A percentile compares a stretch with the other conserved stretches of the same genome.
phyloP scores from a whole-genome alignment of 768 basidiomycete species.

The Xanthoconium stramineum region DNA sequence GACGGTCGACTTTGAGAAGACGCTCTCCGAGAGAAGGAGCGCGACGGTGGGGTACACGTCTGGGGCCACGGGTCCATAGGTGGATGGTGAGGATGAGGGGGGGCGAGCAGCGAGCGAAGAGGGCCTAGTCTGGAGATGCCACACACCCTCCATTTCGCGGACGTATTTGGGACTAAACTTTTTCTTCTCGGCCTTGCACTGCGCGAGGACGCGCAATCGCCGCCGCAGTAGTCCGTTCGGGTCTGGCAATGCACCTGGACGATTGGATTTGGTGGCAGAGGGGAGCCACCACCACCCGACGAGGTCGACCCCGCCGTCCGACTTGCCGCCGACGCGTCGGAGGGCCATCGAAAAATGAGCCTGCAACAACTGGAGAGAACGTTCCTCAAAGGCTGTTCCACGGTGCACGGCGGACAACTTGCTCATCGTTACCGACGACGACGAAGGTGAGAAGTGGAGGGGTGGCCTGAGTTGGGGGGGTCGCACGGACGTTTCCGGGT shows the following conservation, averaged over 20 bases:
- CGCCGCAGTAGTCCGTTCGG: slow-evolving; percentile 31
- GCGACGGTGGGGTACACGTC: slow-evolving; percentile 44
- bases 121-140: slow-evolving; percentile 36
- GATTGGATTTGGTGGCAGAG: neutral
- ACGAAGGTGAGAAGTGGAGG: neutral
- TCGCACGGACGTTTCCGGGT: slow-evolving; percentile 7
- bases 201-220: slow-evolving; percentile 73
- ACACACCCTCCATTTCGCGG: slow-evolving; percentile 89
- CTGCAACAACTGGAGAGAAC: slow-evolving; percentile 59
- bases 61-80: neutral
- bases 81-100: neutral
- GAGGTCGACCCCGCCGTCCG: slow-evolving; percentile 89
- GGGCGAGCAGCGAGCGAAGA: neutral
- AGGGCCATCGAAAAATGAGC: slow-evolving; percentile 76
- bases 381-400: slow-evolving; percentile 73
- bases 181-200: slow-evolving; percentile 90
- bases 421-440: neutral
- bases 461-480: slow-evolving; percentile 17
- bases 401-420: slow-evolving; percentile 58
- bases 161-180: slow-evolving; percentile 76
- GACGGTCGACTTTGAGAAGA: slow-evolving; percentile 70
- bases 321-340: slow-evolving; percentile 73
- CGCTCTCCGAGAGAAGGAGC: slow-evolving; percentile 74
- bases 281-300: slow-evolving; percentile 95
- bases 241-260: slow-evolving; percentile 12